These are phyloP conservation scores for Bonia amplexicaulis DNA, from an alignment of 176 grass and related monocot genomes.

Conservation along the genomic window DNA sequence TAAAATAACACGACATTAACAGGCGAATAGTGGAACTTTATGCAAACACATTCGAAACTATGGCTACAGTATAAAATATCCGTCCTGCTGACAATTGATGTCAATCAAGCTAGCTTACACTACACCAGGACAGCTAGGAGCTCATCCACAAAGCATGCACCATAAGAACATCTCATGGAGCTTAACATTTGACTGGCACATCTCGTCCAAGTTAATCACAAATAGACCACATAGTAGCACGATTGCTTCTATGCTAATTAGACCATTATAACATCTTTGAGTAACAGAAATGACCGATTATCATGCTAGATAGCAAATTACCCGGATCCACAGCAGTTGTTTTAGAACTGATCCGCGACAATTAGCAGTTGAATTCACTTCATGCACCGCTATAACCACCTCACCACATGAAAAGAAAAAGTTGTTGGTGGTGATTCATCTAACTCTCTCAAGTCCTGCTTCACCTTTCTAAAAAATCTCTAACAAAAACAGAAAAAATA, in stretches of 20 bases:
- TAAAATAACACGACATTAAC: neutral
- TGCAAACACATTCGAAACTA: neutral
- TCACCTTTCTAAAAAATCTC: too few relatives aligned
- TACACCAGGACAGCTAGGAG: neutral
- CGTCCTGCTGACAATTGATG: neutral
- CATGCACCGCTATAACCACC: neutral
- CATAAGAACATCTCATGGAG: neutral
- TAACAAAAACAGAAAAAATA: too few relatives aligned
- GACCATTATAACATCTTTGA: neutral
- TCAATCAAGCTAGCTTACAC: neutral
- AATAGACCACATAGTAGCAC: neutral
- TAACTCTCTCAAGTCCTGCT: too few relatives aligned
- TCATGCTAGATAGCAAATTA: neutral
- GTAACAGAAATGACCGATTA: neutral
- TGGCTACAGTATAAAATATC: neutral
- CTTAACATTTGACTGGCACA: neutral
- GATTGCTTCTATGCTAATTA: neutral
- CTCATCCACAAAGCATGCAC: neutral
- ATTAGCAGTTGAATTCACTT: neutral
- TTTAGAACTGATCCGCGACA: neutral
- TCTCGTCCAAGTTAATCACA: neutral
- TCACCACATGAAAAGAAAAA: neutral
- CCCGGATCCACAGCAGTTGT: neutral
- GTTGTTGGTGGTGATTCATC: too few relatives aligned
- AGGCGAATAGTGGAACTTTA: neutral